Evolutionary conservation across 441 rosid genomes (phyloP).

Genomic region (Adansonia gregorii): DNA sequence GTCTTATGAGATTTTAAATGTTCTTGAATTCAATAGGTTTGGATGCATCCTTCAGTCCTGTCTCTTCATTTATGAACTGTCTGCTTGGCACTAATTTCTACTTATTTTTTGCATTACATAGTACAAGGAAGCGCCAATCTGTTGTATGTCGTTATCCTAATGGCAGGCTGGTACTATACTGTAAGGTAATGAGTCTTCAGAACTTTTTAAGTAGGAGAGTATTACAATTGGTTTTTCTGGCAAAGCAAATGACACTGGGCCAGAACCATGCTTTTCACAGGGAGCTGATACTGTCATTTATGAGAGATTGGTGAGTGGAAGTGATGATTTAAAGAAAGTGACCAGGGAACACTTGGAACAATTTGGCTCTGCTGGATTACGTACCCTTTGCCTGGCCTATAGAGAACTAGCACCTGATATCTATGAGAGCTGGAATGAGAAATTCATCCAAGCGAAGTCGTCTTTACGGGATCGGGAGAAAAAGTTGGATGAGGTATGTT

Average conservation of each 20-base stretch:
- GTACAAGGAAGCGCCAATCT: constrained; percentile 2
- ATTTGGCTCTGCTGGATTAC: constrained; percentile 3
- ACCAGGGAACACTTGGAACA: neutral
- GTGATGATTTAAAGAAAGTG: constrained; percentile 3
- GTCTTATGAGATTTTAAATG: constrained; percentile 2
- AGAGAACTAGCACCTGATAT: neutral
- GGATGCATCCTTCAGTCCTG: neutral
- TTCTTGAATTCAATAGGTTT: constrained; percentile 1
- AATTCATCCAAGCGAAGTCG: constrained; percentile 5
- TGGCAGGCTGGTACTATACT: constrained; percentile 4
- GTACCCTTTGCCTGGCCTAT: neutral
- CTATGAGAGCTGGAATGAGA: constrained; percentile 5
- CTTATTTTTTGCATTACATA: neutral
- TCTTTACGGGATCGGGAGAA: neutral
- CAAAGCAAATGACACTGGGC: neutral
- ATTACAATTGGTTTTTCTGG: neutral
- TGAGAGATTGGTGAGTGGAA: constrained; percentile 3
- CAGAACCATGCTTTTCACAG: neutral
- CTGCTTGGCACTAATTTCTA: neutral
- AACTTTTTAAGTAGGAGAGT: neutral
- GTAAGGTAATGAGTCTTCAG: neutral
- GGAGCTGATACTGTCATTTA: constrained; percentile 2
- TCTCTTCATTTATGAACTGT: neutral
- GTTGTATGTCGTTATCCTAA: neutral
- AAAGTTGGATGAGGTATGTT: constrained; percentile 2